Percentiles rank a stretch among this genome's conserved stretches.
Evolutionary conservation across 108 stramenopile genomes (phyloP).

Genomic region (Cyclotella distinguenda): DNA sequence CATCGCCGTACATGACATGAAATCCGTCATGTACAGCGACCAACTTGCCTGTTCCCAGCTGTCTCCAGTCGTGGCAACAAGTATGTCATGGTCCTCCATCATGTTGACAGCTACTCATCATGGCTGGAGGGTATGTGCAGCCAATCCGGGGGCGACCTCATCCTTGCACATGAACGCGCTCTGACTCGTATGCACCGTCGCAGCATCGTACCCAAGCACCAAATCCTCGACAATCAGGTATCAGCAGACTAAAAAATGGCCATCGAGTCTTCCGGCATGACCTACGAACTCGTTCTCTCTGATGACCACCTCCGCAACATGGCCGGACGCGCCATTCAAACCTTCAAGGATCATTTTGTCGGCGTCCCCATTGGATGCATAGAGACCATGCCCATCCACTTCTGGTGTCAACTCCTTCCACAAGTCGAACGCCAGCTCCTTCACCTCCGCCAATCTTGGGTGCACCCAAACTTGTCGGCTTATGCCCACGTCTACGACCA

Average conservation of each 20-base stretch:
- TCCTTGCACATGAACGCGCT: neutral
- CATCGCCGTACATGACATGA: neutral
- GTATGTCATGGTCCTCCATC: slow-evolving; percentile 27
- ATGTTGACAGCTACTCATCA: slow-evolving; percentile 49
- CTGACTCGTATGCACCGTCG: slow-evolving; percentile 1
- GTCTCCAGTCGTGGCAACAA: slow-evolving; percentile 6
- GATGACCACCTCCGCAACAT: slow-evolving; percentile 35
- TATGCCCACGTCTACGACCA: slow-evolving; percentile 5
- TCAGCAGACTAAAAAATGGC: slow-evolving; percentile 8
- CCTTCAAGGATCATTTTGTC: slow-evolving; percentile 48
- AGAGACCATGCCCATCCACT: slow-evolving; percentile 17
- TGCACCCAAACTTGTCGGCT: slow-evolving; percentile 27
- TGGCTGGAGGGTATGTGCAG: slow-evolving; percentile 24
- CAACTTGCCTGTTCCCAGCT: slow-evolving; percentile 20
- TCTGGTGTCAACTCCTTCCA: slow-evolving; percentile 38
- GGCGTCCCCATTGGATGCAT: slow-evolving; percentile 27
- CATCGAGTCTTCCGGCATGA: neutral
- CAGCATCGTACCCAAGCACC: neutral
- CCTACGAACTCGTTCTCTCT: slow-evolving; percentile 37
- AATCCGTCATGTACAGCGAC: slow-evolving; percentile 11
- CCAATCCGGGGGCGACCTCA: slow-evolving; percentile 2
- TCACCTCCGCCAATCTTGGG: slow-evolving; percentile 35
- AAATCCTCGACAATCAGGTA: slow-evolving; percentile 20
- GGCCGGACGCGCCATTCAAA: slow-evolving; percentile 48
- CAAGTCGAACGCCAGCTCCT: slow-evolving; percentile 37